Base-by-base conservation (phyloP, 495 filamentous ascomycete species). In the Penicillium pulvis region DNA sequence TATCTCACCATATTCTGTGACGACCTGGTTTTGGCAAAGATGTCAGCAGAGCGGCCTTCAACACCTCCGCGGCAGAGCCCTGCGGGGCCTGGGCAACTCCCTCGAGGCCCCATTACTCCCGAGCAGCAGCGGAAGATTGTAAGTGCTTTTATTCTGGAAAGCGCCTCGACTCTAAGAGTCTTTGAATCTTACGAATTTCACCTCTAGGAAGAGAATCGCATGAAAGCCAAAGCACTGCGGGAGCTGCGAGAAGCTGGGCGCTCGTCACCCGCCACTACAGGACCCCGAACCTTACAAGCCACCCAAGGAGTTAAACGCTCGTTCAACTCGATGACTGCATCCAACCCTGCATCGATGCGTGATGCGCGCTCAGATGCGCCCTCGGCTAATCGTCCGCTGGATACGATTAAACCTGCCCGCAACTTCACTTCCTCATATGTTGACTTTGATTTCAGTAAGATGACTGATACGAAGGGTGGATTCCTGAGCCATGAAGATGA, bases 391-490 rank as follows among this genome's bases (percentile, higher is more conserved):
- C 69, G 74, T 24, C 79, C 75, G 9, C 72, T 82, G 19, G 81
- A 85, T 49, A 73, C 81, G 14, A 90, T 96, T 58, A 83, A 82
- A 56, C 84, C 88, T 2, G 88, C 86, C 49, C 83, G 82, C 55
- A 96, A 93, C 63, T 97, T 97, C 65, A 83, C 86, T 44, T 91
- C 92, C 72, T 98, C 39, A 41, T 41, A 87, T 73, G 90, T 98
- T 62, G 94, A 98, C 57, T 97, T 97, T 72, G 95, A 98, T 75
- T 92, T 98, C 62, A 90, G 88, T 61, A 92, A 92, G 76, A 98
- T 98, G 91, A 93, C 87, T 14, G 94, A 98, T 69, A 97, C 94
- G 7, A 97, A 97, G 65, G 94, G 94, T 43, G 94, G 94, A 0
- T 98, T 98, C 71, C 71, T 98, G 59, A 89, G 86, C 24, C 79